Percentiles rank a stretch among this genome's conserved stretches.
These are phyloP conservation scores for Calonectria pseudoreteaudii DNA, from an alignment of 2,329 filamentous ascomycete species.

Conservation along the genomic window DNA sequence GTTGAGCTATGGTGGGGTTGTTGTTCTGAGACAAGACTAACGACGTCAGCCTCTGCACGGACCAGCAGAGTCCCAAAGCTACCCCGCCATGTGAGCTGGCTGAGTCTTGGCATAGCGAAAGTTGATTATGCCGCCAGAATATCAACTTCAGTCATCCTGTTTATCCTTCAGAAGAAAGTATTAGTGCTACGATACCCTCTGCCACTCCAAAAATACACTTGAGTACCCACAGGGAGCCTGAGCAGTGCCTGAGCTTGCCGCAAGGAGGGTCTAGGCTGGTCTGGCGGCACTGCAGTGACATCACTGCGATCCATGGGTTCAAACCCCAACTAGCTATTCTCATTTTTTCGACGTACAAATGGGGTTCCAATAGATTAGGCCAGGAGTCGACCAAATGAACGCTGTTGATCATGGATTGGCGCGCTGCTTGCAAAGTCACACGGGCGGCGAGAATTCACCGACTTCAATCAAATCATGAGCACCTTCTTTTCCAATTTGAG, in stretches of 20 bases:
- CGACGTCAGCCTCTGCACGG: slow-evolving; percentile 31
- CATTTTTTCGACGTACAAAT: background rate
- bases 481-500: background rate
- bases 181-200: background rate
- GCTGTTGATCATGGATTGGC: background rate
- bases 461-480: background rate
- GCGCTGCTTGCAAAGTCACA: background rate
- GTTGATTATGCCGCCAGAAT: background rate
- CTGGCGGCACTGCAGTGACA: too few species aligned
- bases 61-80: background rate
- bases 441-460: too few species aligned
- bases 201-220: background rate
- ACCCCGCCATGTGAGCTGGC: background rate
- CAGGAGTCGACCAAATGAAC: background rate
- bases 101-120: background rate
- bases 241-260: background rate
- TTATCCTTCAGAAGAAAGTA: background rate
- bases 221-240: rapidly evolving
- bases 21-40: background rate
- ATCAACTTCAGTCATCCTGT: background rate
- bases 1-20: slow-evolving; percentile 14
- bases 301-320: background rate
- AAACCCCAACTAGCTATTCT: background rate
- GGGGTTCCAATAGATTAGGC: background rate
- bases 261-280: too few species aligned